Evolutionary conservation across 352 stramenopile species (phyloP).

Genomic region (Phytophthora hybrid): DNA sequence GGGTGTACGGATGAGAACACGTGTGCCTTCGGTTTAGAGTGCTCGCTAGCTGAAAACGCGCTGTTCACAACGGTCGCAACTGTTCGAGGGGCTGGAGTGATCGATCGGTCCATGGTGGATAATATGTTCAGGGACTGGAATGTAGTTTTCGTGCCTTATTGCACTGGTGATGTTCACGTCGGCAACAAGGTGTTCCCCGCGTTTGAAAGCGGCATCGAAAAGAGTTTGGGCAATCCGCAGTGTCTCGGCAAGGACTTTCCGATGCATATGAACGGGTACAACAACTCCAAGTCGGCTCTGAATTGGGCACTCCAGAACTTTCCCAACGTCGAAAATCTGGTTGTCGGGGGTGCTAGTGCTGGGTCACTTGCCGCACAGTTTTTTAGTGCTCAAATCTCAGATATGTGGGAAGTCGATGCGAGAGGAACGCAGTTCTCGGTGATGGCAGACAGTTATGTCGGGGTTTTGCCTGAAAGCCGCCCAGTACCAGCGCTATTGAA

Average conservation of each 20-base stretch:
- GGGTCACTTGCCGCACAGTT: constrained; percentile 56
- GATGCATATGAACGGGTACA: constrained; percentile 61
- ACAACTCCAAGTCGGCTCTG: constrained; percentile 60
- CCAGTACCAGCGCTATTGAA: constrained; percentile 41
- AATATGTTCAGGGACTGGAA: constrained; percentile 76
- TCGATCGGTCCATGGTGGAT: constrained; percentile 50
- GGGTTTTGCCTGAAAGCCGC: constrained; percentile 42
- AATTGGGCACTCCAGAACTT: constrained; percentile 65
- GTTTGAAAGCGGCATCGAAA: constrained; percentile 36
- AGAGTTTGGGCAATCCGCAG: constrained; percentile 41
- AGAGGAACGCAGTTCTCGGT: constrained; percentile 50
- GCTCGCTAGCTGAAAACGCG: constrained; percentile 36
- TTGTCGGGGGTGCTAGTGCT: constrained; percentile 59
- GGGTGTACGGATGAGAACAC: constrained; percentile 60
- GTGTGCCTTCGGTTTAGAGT: constrained; percentile 63
- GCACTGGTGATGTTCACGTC: constrained; percentile 65
- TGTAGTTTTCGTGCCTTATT: constrained; percentile 72
- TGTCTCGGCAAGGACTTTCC: constrained; percentile 41
- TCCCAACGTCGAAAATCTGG: constrained; percentile 52
- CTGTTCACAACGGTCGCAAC: constrained; percentile 52
- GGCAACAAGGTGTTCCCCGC: constrained; percentile 38
- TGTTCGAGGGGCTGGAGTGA: constrained; percentile 47
- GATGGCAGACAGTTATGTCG: constrained; percentile 61
- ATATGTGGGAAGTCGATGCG: constrained; percentile 55
- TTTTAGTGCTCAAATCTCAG: constrained; percentile 41